Conservation (phyloP, 805 yeast species). For the Yarrowia keelungensis region DNA sequence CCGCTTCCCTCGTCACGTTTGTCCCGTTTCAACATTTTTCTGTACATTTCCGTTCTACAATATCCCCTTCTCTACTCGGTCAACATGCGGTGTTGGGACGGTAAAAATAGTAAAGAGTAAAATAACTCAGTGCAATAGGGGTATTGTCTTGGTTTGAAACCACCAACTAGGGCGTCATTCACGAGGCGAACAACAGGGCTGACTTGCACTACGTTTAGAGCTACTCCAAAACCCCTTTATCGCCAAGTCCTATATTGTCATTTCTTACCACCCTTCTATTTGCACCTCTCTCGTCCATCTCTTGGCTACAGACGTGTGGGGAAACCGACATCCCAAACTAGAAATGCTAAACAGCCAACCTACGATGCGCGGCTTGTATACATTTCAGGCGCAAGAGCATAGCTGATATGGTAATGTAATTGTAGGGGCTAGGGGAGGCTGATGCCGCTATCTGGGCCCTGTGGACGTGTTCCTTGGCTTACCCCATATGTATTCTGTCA, state of each 20-base stretch:
- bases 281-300: background rate
- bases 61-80: background rate
- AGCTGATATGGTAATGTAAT: conserved; percentile 15
- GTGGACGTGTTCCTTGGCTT: too few species aligned
- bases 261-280: background rate
- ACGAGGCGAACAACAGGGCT: too few species aligned
- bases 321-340: conserved; percentile 31
- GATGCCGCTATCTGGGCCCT: background rate
- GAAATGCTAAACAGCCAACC: conserved; percentile 29
- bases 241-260: too few species aligned
- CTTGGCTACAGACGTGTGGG: conserved; percentile 31
- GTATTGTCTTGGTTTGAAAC: background rate
- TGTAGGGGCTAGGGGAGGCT: background rate
- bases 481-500: too few species aligned
- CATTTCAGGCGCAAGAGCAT: conserved; percentile 19
- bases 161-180: too few species aligned
- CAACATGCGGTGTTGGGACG: background rate
- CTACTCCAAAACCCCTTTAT: too few species aligned
- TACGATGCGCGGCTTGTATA: conserved; percentile 22
- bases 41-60: background rate
- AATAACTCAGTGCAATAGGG: conserved; percentile 1
- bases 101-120: background rate
- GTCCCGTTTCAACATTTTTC: background rate
- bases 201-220: too few species aligned
- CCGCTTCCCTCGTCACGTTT: too few species aligned